Percentiles rank a stretch among this genome's conserved stretches.
Evolutionary conservation across 192 early-diverging fungal genomes (phyloP).

Genomic region (Chytriomyces confervae): DNA sequence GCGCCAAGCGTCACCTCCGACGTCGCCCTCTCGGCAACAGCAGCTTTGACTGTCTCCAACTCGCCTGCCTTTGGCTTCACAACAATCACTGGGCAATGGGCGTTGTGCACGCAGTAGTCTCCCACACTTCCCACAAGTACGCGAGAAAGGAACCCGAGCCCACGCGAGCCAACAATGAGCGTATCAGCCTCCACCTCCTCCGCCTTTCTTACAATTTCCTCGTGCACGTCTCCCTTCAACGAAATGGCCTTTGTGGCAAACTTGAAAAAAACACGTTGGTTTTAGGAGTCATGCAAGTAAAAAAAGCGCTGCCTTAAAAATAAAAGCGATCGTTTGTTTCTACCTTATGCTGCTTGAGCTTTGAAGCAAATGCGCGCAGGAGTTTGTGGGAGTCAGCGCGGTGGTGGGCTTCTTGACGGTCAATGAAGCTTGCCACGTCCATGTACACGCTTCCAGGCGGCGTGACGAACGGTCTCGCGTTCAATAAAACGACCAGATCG

Average conservation of each 20-base stretch:
- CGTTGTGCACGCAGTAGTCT: conserved; percentile 36
- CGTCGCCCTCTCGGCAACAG: too few species aligned
- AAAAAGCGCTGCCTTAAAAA: not conserved
- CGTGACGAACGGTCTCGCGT: conserved; percentile 30
- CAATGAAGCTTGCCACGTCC: conserved; percentile 24
- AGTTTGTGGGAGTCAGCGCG: conserved; percentile 32
- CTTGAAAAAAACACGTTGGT: not conserved
- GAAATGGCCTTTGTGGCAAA: conserved; percentile 38
- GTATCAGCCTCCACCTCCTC: conserved; percentile 36
- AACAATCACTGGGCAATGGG: conserved; percentile 37
- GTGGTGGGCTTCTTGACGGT: conserved; percentile 18
- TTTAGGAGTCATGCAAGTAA: not conserved
- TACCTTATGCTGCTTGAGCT: not conserved
- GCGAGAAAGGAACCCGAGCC: conserved; percentile 15
- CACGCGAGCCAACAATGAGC: conserved; percentile 31
- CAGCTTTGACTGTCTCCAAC: not conserved
- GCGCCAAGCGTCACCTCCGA: too few species aligned
- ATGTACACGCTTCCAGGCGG: conserved; percentile 21
- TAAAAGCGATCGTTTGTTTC: conserved; percentile 38
- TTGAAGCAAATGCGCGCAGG: not conserved
- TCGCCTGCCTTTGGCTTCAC: not conserved
- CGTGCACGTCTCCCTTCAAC: conserved; percentile 52
- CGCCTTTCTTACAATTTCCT: conserved; percentile 47
- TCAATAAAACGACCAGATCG: conserved; percentile 48
- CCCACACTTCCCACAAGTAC: conserved; percentile 33